phyloP scores from a whole-genome alignment of 139 green algal species.

The Chlorella ohadii region DNA sequence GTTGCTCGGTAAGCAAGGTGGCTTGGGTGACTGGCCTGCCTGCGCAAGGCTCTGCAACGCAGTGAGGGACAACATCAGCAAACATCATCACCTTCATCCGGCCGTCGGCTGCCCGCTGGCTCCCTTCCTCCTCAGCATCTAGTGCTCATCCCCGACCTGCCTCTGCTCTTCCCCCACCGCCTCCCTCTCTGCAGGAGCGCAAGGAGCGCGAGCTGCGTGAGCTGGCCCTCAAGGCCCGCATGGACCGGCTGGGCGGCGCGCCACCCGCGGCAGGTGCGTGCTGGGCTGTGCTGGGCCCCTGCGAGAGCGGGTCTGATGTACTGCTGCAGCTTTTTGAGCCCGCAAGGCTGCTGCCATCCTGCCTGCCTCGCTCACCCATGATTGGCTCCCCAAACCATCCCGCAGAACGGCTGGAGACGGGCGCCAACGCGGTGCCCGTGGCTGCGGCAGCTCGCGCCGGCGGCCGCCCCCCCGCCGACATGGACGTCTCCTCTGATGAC shows the following conservation, averaged over 20 bases:
- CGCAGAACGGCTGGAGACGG: slow-evolving; percentile 28
- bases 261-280: background rate
- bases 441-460: background rate
- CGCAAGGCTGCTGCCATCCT: too few relatives aligned
- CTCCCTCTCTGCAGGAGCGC: slow-evolving; percentile 52
- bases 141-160: too few relatives aligned
- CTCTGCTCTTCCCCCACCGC: too few relatives aligned
- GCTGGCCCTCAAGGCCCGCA: slow-evolving; percentile 90
- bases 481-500: slow-evolving; percentile 21
- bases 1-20: too few relatives aligned
- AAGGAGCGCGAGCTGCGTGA: slow-evolving; percentile 95
- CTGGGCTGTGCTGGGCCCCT: background rate
- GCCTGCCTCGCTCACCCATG: background rate
- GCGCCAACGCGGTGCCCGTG: background rate
- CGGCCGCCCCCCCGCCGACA: slow-evolving; percentile 16
- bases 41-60: too few relatives aligned
- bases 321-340: too few relatives aligned
- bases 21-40: too few relatives aligned
- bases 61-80: too few relatives aligned
- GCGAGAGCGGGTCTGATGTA: too few relatives aligned
- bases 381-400: background rate
- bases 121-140: too few relatives aligned
- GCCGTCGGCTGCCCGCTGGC: too few relatives aligned
- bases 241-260: slow-evolving; percentile 77
- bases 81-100: too few relatives aligned